phyloP scores from a whole-genome alignment of 768 basidiomycete species.

The Kwoniella dendrophila region DNA sequence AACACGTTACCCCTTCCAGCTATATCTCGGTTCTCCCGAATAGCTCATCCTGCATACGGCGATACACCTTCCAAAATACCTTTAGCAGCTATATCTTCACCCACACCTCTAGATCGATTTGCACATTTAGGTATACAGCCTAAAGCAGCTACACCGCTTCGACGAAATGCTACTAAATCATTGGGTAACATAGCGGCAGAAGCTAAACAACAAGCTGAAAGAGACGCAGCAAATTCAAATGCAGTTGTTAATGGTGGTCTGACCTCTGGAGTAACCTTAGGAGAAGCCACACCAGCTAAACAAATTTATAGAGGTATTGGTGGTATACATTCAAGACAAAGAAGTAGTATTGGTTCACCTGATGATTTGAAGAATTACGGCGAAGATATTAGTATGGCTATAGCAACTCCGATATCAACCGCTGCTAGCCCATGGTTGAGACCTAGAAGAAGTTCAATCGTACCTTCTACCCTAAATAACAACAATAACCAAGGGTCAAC shows the following conservation, averaged over 20 bases:
- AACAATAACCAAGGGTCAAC: neutral
- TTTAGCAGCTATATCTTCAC: constrained; percentile 24
- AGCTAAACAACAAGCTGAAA: constrained; percentile 35
- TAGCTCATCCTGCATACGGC: constrained; percentile 31
- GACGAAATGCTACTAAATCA: constrained; percentile 44
- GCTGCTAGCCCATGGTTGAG: constrained; percentile 27
- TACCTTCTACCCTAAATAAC: neutral
- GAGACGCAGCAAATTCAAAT: constrained; percentile 8
- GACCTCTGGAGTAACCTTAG: too few species aligned
- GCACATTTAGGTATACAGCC: constrained; percentile 9
- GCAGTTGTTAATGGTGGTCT: neutral
- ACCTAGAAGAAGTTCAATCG: constrained; percentile 23
- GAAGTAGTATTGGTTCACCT: constrained; percentile 50
- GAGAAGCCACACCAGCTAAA: constrained; percentile 44
- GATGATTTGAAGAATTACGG: constrained; percentile 34
- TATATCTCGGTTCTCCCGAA: constrained; percentile 27
- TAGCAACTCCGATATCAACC: constrained; percentile 32
- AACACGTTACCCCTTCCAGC: constrained; percentile 37
- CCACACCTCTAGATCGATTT: constrained; percentile 23
- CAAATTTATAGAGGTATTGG: constrained; percentile 19
- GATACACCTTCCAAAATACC: constrained; percentile 54
- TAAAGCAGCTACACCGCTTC: constrained; percentile 26
- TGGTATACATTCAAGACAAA: constrained; percentile 21
- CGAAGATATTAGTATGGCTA: constrained; percentile 51
- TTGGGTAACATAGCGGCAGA: constrained; percentile 39